These are phyloP conservation scores for Trichoderma atroviride DNA, from an alignment of 2,329 filamentous ascomycete genomes.

Conservation along the genomic window DNA sequence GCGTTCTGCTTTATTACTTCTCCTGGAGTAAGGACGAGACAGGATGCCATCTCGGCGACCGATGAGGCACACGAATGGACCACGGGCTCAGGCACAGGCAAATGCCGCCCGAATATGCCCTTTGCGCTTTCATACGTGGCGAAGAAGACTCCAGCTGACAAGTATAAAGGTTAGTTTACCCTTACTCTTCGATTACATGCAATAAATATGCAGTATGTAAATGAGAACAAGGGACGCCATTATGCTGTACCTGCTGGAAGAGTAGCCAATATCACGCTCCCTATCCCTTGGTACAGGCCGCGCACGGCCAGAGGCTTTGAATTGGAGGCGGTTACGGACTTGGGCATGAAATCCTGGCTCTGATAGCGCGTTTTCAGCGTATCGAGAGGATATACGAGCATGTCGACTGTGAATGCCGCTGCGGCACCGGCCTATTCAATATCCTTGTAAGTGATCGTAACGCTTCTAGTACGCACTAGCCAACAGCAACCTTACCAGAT, in stretches of 20 bases:
- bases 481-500: conserved; percentile 34
- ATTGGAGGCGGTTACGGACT: conserved; percentile 62
- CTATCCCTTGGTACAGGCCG: conserved; percentile 85
- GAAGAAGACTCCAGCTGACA: conserved; percentile 81
- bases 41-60: conserved; percentile 79
- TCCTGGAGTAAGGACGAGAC: conserved; percentile 82
- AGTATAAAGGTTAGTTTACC: not conserved
- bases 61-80: conserved; percentile 76
- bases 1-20: conserved; percentile 95
- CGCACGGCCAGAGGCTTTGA: conserved; percentile 60
- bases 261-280: conserved; percentile 81
- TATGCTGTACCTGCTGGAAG: conserved; percentile 72
- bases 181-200: not conserved
- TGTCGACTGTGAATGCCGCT: conserved; percentile 83
- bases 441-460: conserved; percentile 1
- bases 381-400: conserved; percentile 84
- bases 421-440: conserved; percentile 71
- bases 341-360: conserved; percentile 70
- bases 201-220: not conserved
- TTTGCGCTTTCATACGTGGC: conserved; percentile 85
- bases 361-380: conserved; percentile 88
- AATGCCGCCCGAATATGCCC: conserved; percentile 55
- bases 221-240: not conserved
- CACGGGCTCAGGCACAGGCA: conserved; percentile 65
- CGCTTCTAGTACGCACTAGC: not conserved